Conservation (phyloP, 2,329 filamentous ascomycete species). For the Fonsecaea pedrosoi region DNA sequence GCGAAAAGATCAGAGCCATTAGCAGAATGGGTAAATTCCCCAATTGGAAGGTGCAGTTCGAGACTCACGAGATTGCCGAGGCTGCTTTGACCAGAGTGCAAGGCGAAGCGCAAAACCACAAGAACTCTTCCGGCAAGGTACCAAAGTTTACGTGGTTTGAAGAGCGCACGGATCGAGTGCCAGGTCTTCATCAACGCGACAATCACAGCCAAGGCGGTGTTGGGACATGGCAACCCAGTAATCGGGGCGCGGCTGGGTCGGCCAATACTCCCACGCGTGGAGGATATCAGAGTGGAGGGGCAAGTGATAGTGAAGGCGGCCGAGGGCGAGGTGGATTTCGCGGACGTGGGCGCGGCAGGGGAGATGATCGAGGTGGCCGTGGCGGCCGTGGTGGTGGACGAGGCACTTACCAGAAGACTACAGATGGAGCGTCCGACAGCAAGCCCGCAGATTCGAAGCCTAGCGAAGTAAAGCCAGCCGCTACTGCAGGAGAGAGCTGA, state of each 20-base stretch:
- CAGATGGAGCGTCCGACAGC: conserved; percentile 56
- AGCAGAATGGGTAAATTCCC: conserved; percentile 71
- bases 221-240: conserved; percentile 63
- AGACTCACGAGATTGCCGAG: conserved; percentile 78
- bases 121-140: conserved; percentile 73
- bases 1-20: conserved; percentile 76
- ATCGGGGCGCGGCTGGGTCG: conserved; percentile 69
- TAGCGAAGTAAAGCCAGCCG: conserved; percentile 40
- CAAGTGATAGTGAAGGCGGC: conserved; percentile 76
- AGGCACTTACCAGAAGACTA: conserved; percentile 64
- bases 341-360: conserved; percentile 64
- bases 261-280: conserved; percentile 63
- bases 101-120: conserved; percentile 75
- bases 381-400: conserved; percentile 64
- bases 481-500: conserved; percentile 31
- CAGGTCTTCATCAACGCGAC: conserved; percentile 48
- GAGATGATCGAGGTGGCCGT: conserved; percentile 62
- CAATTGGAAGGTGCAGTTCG: conserved; percentile 88
- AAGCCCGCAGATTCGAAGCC: conserved; percentile 47
- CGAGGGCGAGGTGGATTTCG: conserved; percentile 63
- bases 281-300: conserved; percentile 84
- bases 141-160: conserved; percentile 85
- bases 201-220: conserved; percentile 53
- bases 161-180: conserved; percentile 59
- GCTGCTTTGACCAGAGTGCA: conserved; percentile 72